These are phyloP conservation scores for Pseudomicrostroma phylloplanum DNA, from an alignment of 1,284 basidiomycete species.

Conservation along the genomic window DNA sequence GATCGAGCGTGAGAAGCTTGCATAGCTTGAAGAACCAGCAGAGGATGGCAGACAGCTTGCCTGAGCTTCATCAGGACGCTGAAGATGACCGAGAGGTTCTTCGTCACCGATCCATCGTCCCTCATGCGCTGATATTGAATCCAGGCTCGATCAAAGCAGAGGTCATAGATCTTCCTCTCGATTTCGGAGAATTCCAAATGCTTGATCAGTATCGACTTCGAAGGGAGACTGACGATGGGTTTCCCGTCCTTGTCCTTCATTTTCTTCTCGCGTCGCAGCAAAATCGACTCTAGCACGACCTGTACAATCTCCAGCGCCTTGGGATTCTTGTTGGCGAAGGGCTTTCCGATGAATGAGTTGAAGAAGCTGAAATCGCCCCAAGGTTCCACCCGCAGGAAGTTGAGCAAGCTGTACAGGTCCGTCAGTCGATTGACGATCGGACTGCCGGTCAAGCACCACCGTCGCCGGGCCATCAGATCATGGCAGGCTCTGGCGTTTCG, in stretches of 20 bases:
- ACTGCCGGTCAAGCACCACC: constrained; percentile 91
- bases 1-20: constrained; percentile 12
- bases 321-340: constrained; percentile 42
- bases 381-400: constrained; percentile 77
- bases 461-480: constrained; percentile 68
- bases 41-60: constrained; percentile 53
- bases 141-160: constrained; percentile 44
- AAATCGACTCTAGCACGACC: constrained; percentile 53
- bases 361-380: constrained; percentile 59
- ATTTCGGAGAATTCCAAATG: constrained; percentile 31
- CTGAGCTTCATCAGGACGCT: constrained; percentile 52
- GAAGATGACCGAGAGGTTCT: constrained; percentile 52
- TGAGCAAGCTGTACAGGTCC: constrained; percentile 63
- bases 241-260: constrained; percentile 81
- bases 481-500: constrained; percentile 86
- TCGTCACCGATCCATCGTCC: constrained; percentile 35
- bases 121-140: constrained; percentile 37
- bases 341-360: constrained; percentile 47
- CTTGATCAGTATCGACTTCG: constrained; percentile 62
- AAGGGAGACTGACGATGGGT: constrained; percentile 78
- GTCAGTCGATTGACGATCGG: constrained; percentile 90
- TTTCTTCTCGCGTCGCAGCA: constrained; percentile 81
- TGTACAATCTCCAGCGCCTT: constrained; percentile 47
- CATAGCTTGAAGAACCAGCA: constrained; percentile 46
- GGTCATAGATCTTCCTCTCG: constrained; percentile 51